Evolutionary conservation across 2,329 filamentous ascomycete genomes (phyloP), one percentile per base, ranked within the genome.

Genomic region (Xylariales sp.): DNA sequence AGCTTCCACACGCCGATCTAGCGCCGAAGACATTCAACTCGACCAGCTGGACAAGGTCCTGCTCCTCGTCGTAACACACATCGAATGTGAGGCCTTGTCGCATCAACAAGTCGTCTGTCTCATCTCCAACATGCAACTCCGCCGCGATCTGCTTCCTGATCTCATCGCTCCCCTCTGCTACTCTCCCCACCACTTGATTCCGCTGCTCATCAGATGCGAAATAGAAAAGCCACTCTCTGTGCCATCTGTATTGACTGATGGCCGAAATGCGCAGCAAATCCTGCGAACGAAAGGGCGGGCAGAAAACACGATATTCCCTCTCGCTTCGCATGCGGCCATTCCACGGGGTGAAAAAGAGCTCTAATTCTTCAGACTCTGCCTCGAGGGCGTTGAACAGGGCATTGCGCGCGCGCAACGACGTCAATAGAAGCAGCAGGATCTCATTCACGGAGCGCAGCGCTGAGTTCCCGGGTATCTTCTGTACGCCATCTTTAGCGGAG

Each of bases 1-100:
- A 84, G 32, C 79, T 81, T 7, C 83, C 82, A 73, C 82, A 84
- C 3, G 78, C 79, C 28, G 80, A 82, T 68, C 80, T 76, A 1
- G 77, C 79, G 0, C 83, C 83, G 71, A 84, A 85, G 1, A 77
- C 78, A 62, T 84, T 84, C 43, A 84, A 72, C 71, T 85, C 81
- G 14, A 85, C 76, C n/a, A 84, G 71, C 72, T 78, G 69, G 45
- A 71, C 61, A 0, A 70, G 66, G 1, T 69, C 64, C 0, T 59
- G 61, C 3, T 73, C 69, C 45, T 80, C 74, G 32, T 81, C 75
- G 54, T 78, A 81, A 16, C 79, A 74, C 16, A 83, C 73, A 68
- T 85, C 82, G 66, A 85, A 84, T 3, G 77, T 78, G 53, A 84
- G 81, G 0, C 82, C 82, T 64, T 83, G 79, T 28, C 73, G 64